Conservation (phyloP, 495 filamentous ascomycete genomes). For the Talaromyces borbonicus region DNA sequence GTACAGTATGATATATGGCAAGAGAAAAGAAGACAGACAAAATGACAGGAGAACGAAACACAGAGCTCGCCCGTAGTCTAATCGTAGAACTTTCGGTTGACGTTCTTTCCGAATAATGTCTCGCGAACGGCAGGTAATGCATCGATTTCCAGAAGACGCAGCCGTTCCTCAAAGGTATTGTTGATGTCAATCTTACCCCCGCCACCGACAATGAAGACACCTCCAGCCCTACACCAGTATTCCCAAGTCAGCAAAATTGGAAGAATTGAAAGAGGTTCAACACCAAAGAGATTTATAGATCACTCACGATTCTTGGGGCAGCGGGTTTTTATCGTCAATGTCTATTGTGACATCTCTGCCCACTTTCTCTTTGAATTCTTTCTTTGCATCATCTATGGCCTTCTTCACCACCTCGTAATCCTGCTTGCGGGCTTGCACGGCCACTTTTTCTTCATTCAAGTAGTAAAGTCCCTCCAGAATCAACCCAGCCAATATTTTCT, state of each 20-base stretch:
- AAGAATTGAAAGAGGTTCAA: neutral
- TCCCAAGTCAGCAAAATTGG: conserved; percentile 1
- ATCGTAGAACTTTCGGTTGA: conserved; percentile 88
- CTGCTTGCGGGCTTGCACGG: conserved; percentile 64
- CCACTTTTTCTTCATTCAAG: conserved; percentile 67
- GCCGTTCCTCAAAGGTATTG: conserved; percentile 91
- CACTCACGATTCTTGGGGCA: conserved; percentile 80
- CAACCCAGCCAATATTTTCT: conserved; percentile 62
- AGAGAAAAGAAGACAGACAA: neutral
- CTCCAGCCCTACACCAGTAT: conserved; percentile 71
- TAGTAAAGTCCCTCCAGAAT: conserved; percentile 86
- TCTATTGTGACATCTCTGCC: conserved; percentile 52
- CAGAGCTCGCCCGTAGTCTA: conserved; percentile 36
- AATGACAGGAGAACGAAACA: neutral
- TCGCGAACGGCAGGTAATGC: conserved; percentile 77
- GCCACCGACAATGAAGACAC: conserved; percentile 67
- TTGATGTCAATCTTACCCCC: conserved; percentile 95
- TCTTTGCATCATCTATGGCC: conserved; percentile 62
- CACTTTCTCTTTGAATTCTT: conserved; percentile 70
- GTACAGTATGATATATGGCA: conserved; percentile 1
- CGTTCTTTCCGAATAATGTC: conserved; percentile 82
- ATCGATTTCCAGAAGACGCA: conserved; percentile 73
- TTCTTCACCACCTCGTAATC: conserved; percentile 64
- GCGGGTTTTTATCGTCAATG: conserved; percentile 69
- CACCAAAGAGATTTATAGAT: conserved; percentile 4